Evolutionary conservation across 768 basidiomycete species (phyloP).

Genomic region (Polyporus arcularius): DNA sequence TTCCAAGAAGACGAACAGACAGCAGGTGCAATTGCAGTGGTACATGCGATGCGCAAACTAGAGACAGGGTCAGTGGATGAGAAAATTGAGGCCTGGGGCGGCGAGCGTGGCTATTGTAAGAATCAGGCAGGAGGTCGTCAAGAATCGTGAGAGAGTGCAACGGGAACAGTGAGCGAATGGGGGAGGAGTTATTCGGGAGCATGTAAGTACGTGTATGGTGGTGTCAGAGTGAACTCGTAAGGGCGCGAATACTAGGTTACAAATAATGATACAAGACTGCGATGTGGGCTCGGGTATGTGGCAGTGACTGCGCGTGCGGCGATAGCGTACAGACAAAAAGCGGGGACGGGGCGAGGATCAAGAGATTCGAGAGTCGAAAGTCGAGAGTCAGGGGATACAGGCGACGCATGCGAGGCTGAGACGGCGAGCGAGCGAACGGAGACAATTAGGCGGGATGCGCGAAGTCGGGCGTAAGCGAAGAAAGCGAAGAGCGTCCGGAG

Average conservation of each 20-base stretch:
- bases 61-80: too few relatives aligned
- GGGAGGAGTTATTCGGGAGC: background rate
- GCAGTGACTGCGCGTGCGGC: background rate
- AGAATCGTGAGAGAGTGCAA: background rate
- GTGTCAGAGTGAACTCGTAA: background rate
- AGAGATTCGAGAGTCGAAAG: background rate
- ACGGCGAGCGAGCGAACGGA: too few relatives aligned
- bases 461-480: background rate
- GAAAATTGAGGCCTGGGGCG: too few relatives aligned
- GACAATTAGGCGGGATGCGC: too few relatives aligned
- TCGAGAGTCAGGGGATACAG: background rate
- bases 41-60: too few relatives aligned
- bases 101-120: too few relatives aligned
- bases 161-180: background rate
- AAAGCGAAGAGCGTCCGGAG: background rate
- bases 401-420: too few relatives aligned
- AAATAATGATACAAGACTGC: constrained; percentile 3
- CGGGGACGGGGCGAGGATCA: background rate
- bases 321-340: background rate
- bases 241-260: background rate
- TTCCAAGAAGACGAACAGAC: too few relatives aligned
- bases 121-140: too few relatives aligned
- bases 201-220: background rate
- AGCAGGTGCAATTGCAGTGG: too few relatives aligned
- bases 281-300: background rate